Evolutionary conservation across 1,139 yeast genomes (phyloP), one percentile per base, ranked within the genome.

Genomic region (Yamadazyma buinensis): DNA sequence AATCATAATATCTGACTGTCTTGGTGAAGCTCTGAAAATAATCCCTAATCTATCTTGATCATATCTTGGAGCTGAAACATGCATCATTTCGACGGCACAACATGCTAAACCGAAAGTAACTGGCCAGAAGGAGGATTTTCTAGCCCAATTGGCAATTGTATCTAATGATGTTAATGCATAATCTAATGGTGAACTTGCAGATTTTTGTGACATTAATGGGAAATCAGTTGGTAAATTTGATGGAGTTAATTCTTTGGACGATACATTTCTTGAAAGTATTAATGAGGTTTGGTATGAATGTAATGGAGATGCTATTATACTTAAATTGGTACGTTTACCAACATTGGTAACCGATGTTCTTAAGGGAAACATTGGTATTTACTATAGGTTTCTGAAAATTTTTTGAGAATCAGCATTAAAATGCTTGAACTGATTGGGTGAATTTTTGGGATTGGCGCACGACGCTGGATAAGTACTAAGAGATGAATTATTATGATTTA

Each of bases 1-100:
- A 67, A 86, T 86, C 86, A 86, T 84, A 49, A 86, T 83, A 75
- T 86, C 95, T 6, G 94, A 80, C 62, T 86, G 95, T 67, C 95
- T 85, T 39, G 95, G 95, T 29, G 95, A 83, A 25, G 95, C 95
- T 71, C 95, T 81, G 77, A 86, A 86, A 75, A 86, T 86, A 57
- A 86, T 85, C 52, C 95, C 95, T 58, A 86, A 72, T 59, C 95
- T 79, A 69, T 86, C 95, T 67, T 86, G 95, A 67, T 86, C 95
- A 64, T 86, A 86, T 59, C 95, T 74, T 43, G 95, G 95, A 40
- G 95, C 80, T 20, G 95, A 86, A 29, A 83, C 86, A 63, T 86
- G 95, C 95, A 86, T 86, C 95, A 86, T 86, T 64, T 86, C 95
- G 30, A 86, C 95, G 42, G 95, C 95, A 68, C 95, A 85, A 65